These are phyloP conservation scores for Gynandropsis gynandra DNA, from an alignment of 345 rosid genomes.

Conservation along the genomic window DNA sequence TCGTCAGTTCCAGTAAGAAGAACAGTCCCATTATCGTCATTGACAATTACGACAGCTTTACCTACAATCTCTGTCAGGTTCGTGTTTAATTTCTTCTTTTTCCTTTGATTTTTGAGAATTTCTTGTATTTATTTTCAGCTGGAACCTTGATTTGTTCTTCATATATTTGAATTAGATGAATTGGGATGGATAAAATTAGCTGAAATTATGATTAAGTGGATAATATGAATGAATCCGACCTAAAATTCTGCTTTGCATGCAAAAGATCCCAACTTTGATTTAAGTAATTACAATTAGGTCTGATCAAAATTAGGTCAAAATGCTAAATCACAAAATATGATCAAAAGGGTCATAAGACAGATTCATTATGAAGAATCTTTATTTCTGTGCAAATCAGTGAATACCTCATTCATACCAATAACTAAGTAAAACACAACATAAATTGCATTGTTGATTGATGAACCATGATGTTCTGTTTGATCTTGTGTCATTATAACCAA, in stretches of 20 bases:
- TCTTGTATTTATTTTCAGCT: too few species aligned
- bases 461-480: too few species aligned
- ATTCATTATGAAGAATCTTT: too few species aligned
- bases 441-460: too few species aligned
- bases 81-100: not conserved
- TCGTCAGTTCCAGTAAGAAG: constrained; percentile 21
- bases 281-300: not conserved
- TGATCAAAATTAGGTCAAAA: too few species aligned
- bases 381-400: too few species aligned
- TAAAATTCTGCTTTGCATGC: not conserved
- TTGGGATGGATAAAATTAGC: not conserved
- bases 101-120: not conserved
- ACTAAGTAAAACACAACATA: too few species aligned
- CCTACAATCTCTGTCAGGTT: constrained; percentile 96
- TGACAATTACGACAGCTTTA: constrained; percentile 94
- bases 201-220: not conserved
- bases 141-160: not conserved
- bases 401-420: too few species aligned
- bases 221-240: not conserved
- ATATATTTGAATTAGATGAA: not conserved
- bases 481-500: too few species aligned
- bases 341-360: too few species aligned
- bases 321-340: too few species aligned
- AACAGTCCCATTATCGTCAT: constrained; percentile 64
- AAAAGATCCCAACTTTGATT: not conserved